Base-by-base conservation (phyloP, 73 alveolate species). In the Breviolum minutum region DNA sequence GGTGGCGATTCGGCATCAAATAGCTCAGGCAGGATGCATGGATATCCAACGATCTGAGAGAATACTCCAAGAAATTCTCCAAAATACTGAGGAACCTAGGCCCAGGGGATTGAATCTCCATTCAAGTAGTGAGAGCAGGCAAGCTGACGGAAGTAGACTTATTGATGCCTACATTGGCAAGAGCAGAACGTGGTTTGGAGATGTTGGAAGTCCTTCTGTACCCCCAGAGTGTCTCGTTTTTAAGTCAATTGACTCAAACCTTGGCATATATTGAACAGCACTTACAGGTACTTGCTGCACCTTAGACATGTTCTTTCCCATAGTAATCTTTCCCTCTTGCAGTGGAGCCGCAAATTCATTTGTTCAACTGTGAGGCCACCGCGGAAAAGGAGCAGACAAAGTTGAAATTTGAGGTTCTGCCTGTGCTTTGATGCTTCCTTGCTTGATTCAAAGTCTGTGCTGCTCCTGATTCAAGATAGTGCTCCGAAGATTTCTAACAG, bases 311-410 rank as follows among this genome's bases (percentile, higher is more conserved):
- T 8, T 6, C 26, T 7, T n/a, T 17, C 77, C 77, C 64, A 48
- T 1, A 3, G 19, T 48, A 13, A 9, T 13, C 17, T 13, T 11
- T 40, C 29, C 40, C 40, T 7, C 89, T 13, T 16, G 63, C 8
- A 7, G 32, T 5, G 24, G 89, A 4, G 5, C 16, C 62, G 40
- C 19, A 20, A 20, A 27, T 8, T 27, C 91, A 14, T 14, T 12
- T 87, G 66, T 24, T 14, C 63, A 29, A 32, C 1, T 64, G 11
- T 16, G 89, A 91, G 97, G 97, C 97, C 76, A 91, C 97, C 32
- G 76, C 97, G 6, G 97, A 91, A 63, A 91, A 91, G 63, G 97
- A 91, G 97, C 97, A 91, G 88, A 73, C 81, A 63, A 91, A 91
- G 76, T 24, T 71, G 64, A 91, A 91, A 76, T 70, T 91, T 63